Evolutionary conservation across 2,329 filamentous ascomycete species (phyloP).

Genomic region (Clonostachys rhizophaga): DNA sequence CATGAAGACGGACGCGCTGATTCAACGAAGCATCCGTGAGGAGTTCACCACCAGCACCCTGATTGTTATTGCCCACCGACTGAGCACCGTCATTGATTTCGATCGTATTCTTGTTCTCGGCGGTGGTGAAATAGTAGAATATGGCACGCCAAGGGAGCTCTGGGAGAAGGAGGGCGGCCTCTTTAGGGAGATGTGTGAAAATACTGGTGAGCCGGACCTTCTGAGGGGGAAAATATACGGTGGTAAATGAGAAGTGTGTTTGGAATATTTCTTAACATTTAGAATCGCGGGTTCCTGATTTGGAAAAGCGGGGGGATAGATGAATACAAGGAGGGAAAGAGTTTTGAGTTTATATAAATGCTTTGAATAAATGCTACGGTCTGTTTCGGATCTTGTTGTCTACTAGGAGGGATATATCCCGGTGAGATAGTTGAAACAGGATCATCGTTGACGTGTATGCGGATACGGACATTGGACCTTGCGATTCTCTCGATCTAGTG

Average conservation of each 20-base stretch:
- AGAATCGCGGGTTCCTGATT: not conserved
- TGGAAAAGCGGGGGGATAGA: not conserved
- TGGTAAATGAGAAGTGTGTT: not conserved
- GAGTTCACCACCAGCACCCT: constrained; percentile 67
- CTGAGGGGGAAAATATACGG: constrained; percentile 39
- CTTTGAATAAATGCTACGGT: too few relatives aligned
- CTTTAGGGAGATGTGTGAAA: constrained; percentile 60
- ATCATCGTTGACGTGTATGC: too few relatives aligned
- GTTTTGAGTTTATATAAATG: too few relatives aligned
- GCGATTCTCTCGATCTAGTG: too few relatives aligned
- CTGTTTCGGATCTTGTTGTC: too few relatives aligned
- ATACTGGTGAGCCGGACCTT: constrained; percentile 54
- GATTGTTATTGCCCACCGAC: constrained; percentile 69
- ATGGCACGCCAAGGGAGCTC: constrained; percentile 58
- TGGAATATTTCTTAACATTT: not conserved
- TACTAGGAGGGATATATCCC: too few relatives aligned
- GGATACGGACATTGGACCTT: too few relatives aligned
- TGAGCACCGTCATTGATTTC: constrained; percentile 75
- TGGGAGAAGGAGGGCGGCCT: constrained; percentile 47
- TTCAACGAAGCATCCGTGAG: constrained; percentile 68
- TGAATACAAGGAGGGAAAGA: not conserved
- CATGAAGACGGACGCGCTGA: constrained; percentile 69
- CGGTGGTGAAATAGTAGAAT: constrained; percentile 64
- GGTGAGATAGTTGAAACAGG: too few relatives aligned
- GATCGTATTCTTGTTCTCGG: constrained; percentile 69